phyloP scores from a whole-genome alignment of 805 yeast genomes.

The Metschnikowia picachoensis region DNA sequence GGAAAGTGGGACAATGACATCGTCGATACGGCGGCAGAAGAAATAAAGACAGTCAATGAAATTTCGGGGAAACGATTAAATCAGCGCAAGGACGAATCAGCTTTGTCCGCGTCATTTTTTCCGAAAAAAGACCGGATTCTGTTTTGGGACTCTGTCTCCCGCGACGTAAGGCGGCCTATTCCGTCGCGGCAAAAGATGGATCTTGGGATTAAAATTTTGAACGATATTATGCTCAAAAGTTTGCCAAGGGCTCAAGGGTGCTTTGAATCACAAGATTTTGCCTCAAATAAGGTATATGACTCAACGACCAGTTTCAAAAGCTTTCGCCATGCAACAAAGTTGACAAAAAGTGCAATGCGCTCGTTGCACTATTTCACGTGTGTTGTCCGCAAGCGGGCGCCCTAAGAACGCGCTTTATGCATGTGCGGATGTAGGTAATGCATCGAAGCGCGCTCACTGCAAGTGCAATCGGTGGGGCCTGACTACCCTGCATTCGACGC shows the following conservation, averaged over 20 bases:
- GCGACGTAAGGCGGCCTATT: conserved; percentile 6
- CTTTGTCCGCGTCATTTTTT: neutral
- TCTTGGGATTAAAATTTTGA: neutral
- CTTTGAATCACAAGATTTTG: no score
- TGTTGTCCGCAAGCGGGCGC: neutral
- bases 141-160: neutral
- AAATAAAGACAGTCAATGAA: no score
- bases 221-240: neutral
- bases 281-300: no score
- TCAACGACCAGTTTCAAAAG: no score
- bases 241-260: no score
- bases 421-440: neutral
- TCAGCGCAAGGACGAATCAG: neutral
- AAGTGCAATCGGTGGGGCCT: neutral
- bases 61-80: neutral
- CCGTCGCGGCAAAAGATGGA: conserved; percentile 4
- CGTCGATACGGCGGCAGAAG: neutral
- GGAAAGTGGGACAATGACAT: neutral
- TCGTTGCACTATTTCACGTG: no score
- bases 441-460: conserved; percentile 6
- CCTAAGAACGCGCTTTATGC: neutral
- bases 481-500: neutral
- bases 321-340: no score
- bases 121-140: neutral
- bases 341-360: no score